phyloP scores from a whole-genome alignment of 2,329 filamentous ascomycete genomes.

The Arthrocladium fulminans region DNA sequence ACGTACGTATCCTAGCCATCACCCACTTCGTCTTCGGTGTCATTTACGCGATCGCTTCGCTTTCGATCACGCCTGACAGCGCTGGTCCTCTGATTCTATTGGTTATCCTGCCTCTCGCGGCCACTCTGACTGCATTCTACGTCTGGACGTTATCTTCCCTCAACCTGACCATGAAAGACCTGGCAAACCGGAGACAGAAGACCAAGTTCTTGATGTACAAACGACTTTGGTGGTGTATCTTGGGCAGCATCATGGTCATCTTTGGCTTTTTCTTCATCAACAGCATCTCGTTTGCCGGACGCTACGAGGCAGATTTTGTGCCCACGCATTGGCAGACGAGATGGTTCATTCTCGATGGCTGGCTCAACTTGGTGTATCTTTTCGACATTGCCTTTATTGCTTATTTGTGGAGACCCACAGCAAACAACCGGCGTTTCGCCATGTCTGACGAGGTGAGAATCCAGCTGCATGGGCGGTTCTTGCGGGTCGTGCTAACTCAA shows the following conservation, averaged over 20 bases:
- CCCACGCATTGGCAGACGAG: constrained; percentile 94
- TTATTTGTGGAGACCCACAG: constrained; percentile 92
- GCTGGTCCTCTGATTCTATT: constrained; percentile 85
- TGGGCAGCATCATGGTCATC: constrained; percentile 85
- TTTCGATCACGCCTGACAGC: constrained; percentile 79
- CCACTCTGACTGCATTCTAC: constrained; percentile 90
- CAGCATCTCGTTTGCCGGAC: constrained; percentile 85
- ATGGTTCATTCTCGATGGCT: constrained; percentile 96
- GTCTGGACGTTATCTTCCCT: constrained; percentile 97
- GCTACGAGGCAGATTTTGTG: constrained; percentile 76
- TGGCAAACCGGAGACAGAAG: constrained; percentile 88
- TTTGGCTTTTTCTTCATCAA: constrained; percentile 99
- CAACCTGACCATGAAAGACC: constrained; percentile 88
- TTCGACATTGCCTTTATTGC: constrained; percentile 87
- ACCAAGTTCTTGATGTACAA: constrained; percentile 94
- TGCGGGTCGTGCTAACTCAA: constrained; percentile 24
- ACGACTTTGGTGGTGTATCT: constrained; percentile 96
- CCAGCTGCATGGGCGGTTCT: neutral
- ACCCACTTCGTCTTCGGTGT: constrained; percentile 85
- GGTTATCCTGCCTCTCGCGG: constrained; percentile 84
- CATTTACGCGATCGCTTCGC: constrained; percentile 81
- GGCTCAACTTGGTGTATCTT: constrained; percentile 93
- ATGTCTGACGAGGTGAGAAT: constrained; percentile 83
- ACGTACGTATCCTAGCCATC: constrained; percentile 80
- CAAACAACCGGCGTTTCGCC: constrained; percentile 91